Evolutionary conservation across 1,284 basidiomycete species (phyloP), one percentile per base, ranked within the genome.

Genomic region (Naganishia liquefaciens): DNA sequence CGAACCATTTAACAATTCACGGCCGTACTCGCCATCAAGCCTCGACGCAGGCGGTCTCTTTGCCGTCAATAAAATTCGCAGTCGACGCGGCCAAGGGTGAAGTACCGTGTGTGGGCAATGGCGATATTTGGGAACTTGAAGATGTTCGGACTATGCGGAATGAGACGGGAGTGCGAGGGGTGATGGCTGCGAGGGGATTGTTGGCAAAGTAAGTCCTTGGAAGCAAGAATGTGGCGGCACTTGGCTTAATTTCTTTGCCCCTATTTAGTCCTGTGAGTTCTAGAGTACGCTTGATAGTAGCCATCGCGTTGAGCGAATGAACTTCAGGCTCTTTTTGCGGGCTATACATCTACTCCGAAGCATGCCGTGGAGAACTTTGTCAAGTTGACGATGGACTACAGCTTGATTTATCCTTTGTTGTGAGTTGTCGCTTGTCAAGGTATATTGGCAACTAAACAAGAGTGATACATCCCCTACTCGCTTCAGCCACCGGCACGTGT

Each of bases 141-240:
- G 84, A 85, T 62, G 83, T 80, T 4, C 67, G 73, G 7, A 70
- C 67, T 40, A 82, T 82, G 71, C 70, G 84, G n/a, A 67, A 72
- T 5, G 72, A 74, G 54, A 83, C 82, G 0, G 81, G 82, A 0
- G 83, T 82, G 0, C 71, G 79, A 21, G 84, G 83, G 1, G 83
- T 84, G 2, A 86, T 86, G 85, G 84, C 80, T 54, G 85, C 84
- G 0, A 70, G 85, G 5, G 85, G 85, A 0, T 68, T 86, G 57
- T 72, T 86, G n/a, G 84, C 83, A 3, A 86, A 86, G 77, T 85
- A 80, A 54, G 83, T 80, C 17, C 28, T 11, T 0, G 13, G 33
- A 54, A 54, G 33, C 55, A 23, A 5, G 30, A n/a, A 21, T 13
- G n/a, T 42, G 40, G 17, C 5, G 2, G 30, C 53, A 15, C 15